Evolutionary conservation across 257 asterid genomes (phyloP).

Genomic region (Gentiana macrophylla): DNA sequence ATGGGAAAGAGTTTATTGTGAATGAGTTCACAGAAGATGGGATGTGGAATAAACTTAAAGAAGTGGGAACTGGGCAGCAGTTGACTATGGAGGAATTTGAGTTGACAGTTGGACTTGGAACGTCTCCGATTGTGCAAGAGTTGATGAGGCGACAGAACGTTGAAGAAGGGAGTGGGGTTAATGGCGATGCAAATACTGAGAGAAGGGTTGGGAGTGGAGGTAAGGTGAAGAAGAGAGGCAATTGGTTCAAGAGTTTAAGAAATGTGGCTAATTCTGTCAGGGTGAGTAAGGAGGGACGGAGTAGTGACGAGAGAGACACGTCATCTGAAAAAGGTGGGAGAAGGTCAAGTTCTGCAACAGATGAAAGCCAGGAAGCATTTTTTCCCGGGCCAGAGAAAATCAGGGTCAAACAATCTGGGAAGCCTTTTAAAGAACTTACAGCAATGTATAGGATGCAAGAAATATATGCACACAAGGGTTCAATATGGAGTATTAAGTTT

Average conservation of each 20-base stretch:
- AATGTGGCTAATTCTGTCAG: conserved; percentile 70
- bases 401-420: conserved; percentile 82
- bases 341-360: conserved; percentile 96
- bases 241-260: conserved; percentile 77
- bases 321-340: conserved; percentile 96
- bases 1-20: conserved; percentile 93
- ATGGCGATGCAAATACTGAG: conserved; percentile 34
- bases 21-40: conserved; percentile 91
- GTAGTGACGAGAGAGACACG: conserved; percentile 93
- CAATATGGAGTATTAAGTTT: conserved; percentile 92
- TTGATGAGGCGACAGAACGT: conserved; percentile 93
- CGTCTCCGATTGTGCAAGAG: conserved; percentile 95
- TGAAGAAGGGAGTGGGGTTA: conserved; percentile 62
- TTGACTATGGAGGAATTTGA: conserved; percentile 90
- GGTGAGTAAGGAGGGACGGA: conserved; percentile 63
- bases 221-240: conserved; percentile 57
- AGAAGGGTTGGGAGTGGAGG: conserved; percentile 44
- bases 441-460: conserved; percentile 86
- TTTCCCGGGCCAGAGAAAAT: conserved; percentile 85
- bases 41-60: conserved; percentile 84
- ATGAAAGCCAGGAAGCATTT: conserved; percentile 87
- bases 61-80: conserved; percentile 87
- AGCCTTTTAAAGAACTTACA: conserved; percentile 77
- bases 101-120: conserved; percentile 92
- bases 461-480: conserved; percentile 85